Percentiles rank a stretch among this genome's conserved stretches.
Evolutionary conservation across 1,284 basidiomycete species (phyloP).

Genomic region (Coniophora puteana): DNA sequence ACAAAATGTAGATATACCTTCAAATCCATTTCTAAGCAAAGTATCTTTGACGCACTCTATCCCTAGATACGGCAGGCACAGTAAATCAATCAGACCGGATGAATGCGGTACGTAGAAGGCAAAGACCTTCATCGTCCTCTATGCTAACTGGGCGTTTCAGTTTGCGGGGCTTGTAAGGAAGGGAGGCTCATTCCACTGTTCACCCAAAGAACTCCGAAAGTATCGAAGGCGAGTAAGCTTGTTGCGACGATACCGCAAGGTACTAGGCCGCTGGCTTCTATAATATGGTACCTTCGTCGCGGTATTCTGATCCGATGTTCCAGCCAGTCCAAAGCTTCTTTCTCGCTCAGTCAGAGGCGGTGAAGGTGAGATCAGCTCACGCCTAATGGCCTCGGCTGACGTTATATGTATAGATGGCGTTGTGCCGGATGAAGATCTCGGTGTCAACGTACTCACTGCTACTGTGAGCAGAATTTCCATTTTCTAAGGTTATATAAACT

Average conservation of each 20-base stretch:
- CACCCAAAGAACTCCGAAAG: slow-evolving; percentile 29
- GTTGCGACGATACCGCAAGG: slow-evolving; percentile 45
- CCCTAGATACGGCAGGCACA: slow-evolving; percentile 70
- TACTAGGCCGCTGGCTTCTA: too few relatives aligned
- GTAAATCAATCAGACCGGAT: slow-evolving; percentile 70
- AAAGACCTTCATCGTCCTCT: background rate
- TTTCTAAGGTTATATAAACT: too few relatives aligned
- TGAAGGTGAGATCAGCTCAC: too few relatives aligned
- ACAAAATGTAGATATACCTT: slow-evolving; percentile 49
- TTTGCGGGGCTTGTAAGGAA: slow-evolving; percentile 46
- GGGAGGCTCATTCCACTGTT: slow-evolving; percentile 60
- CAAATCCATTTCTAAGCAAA: background rate
- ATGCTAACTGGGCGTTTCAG: slow-evolving; percentile 20
- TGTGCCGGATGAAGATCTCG: too few relatives aligned
- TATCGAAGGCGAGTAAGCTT: slow-evolving; percentile 42
- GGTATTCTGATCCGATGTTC: too few relatives aligned
- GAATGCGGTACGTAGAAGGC: slow-evolving; percentile 48
- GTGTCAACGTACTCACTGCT: too few relatives aligned
- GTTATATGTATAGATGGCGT: too few relatives aligned
- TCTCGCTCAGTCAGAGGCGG: too few relatives aligned
- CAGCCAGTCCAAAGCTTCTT: too few relatives aligned
- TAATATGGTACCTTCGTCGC: too few relatives aligned
- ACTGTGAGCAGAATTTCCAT: too few relatives aligned
- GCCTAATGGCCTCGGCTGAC: too few relatives aligned
- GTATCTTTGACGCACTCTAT: slow-evolving; percentile 6